These are phyloP conservation scores for Sarocladium oryzae DNA, from an alignment of 2,329 filamentous ascomycete species.

Conservation along the genomic window DNA sequence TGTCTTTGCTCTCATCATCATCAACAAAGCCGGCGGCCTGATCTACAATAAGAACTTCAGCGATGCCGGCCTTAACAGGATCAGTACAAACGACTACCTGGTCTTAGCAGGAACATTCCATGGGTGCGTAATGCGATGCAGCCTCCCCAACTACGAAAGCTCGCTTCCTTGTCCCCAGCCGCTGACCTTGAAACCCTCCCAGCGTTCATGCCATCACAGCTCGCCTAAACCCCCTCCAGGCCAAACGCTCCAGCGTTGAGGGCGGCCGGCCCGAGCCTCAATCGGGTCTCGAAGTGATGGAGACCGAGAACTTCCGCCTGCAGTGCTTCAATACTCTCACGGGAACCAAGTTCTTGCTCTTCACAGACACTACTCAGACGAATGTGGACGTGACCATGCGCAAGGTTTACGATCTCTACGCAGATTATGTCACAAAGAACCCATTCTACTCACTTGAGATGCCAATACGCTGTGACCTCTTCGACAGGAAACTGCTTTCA, in stretches of 20 bases:
- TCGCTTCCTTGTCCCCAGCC: not conserved
- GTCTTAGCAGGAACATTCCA: slow-evolving; percentile 97
- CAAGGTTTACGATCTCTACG: slow-evolving; percentile 88
- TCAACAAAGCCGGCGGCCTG: slow-evolving; percentile 96
- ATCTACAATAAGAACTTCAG: slow-evolving; percentile 95
- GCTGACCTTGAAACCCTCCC: not conserved
- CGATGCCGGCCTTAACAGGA: slow-evolving; percentile 74
- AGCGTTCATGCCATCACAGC: slow-evolving; percentile 66
- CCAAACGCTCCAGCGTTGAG: slow-evolving; percentile 29
- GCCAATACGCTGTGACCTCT: slow-evolving; percentile 91
- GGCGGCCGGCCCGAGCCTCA: slow-evolving; percentile 52
- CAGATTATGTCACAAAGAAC: slow-evolving; percentile 99
- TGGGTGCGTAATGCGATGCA: slow-evolving; percentile 50
- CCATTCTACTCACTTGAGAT: slow-evolving; percentile 98
- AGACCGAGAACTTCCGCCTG: slow-evolving; percentile 88
- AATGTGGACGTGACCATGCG: slow-evolving; percentile 80
- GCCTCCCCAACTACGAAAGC: no score
- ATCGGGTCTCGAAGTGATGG: slow-evolving; percentile 84
- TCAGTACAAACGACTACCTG: slow-evolving; percentile 93
- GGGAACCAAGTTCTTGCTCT: slow-evolving; percentile 90
- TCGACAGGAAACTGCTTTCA: slow-evolving; percentile 76
- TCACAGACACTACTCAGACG: slow-evolving; percentile 82
- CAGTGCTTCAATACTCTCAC: slow-evolving; percentile 95
- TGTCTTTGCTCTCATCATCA: slow-evolving; percentile 90
- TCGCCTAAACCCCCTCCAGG: slow-evolving; percentile 51